A percentile compares a stretch with the other conserved stretches of the same genome.
These are phyloP conservation scores for Panicum virgatum DNA, from an alignment of 202 grass and related monocot genomes.

Conservation along the genomic window DNA sequence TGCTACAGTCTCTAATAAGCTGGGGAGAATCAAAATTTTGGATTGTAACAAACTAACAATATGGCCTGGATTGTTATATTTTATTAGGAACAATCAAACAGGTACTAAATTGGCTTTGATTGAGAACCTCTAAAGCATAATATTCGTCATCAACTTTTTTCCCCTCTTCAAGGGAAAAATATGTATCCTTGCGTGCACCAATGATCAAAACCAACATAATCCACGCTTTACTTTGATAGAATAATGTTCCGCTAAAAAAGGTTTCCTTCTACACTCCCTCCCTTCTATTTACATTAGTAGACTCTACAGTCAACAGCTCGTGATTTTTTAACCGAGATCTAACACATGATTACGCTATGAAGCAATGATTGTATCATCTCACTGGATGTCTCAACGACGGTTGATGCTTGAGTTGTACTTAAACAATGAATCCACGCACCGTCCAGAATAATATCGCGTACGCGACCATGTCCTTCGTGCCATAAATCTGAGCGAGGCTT, in stretches of 20 bases:
- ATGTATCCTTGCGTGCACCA: conserved; percentile 13
- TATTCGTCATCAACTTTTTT: background rate
- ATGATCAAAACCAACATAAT: conserved; percentile 17
- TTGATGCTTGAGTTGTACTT: conserved; percentile 9
- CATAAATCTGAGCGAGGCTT: background rate
- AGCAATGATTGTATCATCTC: conserved; percentile 28
- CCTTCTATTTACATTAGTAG: conserved; percentile 23
- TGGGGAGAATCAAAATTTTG: too few relatives aligned
- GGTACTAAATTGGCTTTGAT: background rate
- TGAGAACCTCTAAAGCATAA: background rate
- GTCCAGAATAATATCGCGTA: conserved; percentile 26
- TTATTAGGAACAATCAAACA: too few relatives aligned
- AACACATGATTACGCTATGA: conserved; percentile 1
- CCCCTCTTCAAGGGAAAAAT: background rate
- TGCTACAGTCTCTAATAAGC: too few relatives aligned
- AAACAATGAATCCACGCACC: conserved; percentile 36
- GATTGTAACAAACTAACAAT: too few relatives aligned
- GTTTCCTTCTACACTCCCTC: too few relatives aligned
- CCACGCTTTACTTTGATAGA: background rate
- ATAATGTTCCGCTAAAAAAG: background rate
- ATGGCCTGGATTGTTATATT: too few relatives aligned
- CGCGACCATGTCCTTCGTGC: conserved; percentile 36
- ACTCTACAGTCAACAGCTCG: background rate
- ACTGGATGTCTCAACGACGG: background rate
- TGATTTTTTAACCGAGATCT: background rate